Percentiles rank a stretch among this genome's conserved stretches.
These are phyloP conservation scores for Termitomyces sp. DNA, from an alignment of 768 basidiomycete genomes.

Conservation along the genomic window DNA sequence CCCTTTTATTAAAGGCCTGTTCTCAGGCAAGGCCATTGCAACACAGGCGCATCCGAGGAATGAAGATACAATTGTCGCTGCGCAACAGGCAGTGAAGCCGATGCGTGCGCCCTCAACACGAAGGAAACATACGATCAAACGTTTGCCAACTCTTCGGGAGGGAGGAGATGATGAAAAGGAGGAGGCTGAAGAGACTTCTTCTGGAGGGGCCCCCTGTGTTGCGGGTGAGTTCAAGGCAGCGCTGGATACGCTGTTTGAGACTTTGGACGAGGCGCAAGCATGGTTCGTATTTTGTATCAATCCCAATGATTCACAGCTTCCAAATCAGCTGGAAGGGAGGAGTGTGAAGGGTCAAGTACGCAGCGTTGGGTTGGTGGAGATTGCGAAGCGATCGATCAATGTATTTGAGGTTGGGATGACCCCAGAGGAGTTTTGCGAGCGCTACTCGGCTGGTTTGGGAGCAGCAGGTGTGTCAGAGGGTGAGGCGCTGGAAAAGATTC, in stretches of 20 bases:
- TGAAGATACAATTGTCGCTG: conserved; percentile 93
- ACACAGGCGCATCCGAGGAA: conserved; percentile 89
- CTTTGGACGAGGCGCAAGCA: conserved; percentile 81
- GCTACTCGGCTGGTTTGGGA: conserved; percentile 70
- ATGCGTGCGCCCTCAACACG: conserved; percentile 91
- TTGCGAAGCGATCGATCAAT: conserved; percentile 60
- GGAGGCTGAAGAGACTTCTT: conserved; percentile 40
- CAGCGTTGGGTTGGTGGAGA: conserved; percentile 72
- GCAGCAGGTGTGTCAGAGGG: conserved; percentile 56
- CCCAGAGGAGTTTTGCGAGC: conserved; percentile 77
- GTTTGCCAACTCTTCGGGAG: conserved; percentile 50
- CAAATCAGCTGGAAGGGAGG: conserved; percentile 89
- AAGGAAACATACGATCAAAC: conserved; percentile 69
- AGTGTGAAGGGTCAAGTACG: conserved; percentile 90
- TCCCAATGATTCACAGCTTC: conserved; percentile 93
- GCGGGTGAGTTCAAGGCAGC: conserved; percentile 87
- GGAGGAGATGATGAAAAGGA: conserved; percentile 43
- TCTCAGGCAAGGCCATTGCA: conserved; percentile 84
- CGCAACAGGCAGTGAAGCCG: conserved; percentile 90
- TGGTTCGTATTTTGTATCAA: conserved; percentile 94
- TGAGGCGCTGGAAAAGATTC: conserved; percentile 52
- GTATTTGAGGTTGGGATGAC: conserved; percentile 85
- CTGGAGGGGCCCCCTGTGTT: conserved; percentile 58
- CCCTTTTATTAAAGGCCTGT: conserved; percentile 87
- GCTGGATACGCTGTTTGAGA: conserved; percentile 80